Evolutionary conservation across 208 protist genomes (phyloP).

Genomic region (Trypanosoma avium): DNA sequence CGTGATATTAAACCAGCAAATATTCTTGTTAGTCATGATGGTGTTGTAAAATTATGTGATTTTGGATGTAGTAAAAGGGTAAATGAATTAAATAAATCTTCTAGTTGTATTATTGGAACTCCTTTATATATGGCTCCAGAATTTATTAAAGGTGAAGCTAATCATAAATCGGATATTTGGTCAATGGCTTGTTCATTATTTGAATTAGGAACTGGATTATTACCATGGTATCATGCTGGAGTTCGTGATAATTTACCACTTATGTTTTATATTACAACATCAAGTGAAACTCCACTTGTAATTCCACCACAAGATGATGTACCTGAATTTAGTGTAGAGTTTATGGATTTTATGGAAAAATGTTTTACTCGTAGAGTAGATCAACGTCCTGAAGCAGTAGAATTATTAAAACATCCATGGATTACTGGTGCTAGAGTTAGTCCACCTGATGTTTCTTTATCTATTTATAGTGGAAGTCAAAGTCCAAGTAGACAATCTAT

Average conservation of each 20-base stretch:
- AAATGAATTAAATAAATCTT: constrained; percentile 76
- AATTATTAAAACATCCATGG: constrained; percentile 85
- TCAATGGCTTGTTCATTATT: constrained; percentile 88
- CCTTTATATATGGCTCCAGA: constrained; percentile 91
- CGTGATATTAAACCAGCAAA: constrained; percentile 93
- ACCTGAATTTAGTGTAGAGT: constrained; percentile 69
- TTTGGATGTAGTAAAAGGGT: constrained; percentile 92
- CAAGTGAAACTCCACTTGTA: constrained; percentile 75
- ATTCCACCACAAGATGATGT: constrained; percentile 44
- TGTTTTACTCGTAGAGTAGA: constrained; percentile 82
- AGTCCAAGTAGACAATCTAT: background rate
- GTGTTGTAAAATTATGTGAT: constrained; percentile 90
- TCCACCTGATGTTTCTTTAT: constrained; percentile 10
- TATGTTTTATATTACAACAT: constrained; percentile 90
- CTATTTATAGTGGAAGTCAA: background rate
- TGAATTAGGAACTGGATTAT: constrained; percentile 77
- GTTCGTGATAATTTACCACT: constrained; percentile 78
- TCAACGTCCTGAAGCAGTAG: constrained; percentile 59
- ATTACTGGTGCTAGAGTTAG: constrained; percentile 43
- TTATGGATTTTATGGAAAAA: constrained; percentile 83
- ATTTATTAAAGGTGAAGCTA: constrained; percentile 80
- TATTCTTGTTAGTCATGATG: constrained; percentile 82
- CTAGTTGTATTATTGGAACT: constrained; percentile 87
- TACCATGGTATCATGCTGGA: constrained; percentile 85
- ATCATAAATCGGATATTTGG: constrained; percentile 90